Percentiles rank a stretch among this genome's conserved stretches.
These are phyloP conservation scores for Boletus rufocinnamomeus DNA, from an alignment of 768 basidiomycete species.

Conservation along the genomic window DNA sequence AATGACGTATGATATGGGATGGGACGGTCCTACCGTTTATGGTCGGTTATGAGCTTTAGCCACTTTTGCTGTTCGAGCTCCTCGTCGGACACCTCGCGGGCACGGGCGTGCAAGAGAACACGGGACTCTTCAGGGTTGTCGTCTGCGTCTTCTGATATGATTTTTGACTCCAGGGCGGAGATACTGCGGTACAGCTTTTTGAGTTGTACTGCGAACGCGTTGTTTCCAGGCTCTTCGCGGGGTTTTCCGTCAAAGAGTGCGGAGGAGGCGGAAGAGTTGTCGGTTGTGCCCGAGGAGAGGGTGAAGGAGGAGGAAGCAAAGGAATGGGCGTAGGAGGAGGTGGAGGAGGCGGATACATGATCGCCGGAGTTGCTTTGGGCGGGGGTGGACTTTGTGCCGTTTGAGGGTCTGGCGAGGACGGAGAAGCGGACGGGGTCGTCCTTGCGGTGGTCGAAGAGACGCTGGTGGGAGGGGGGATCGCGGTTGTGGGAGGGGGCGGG, in stretches of 20 bases:
- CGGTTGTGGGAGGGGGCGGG: conserved; percentile 40
- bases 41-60: conserved; percentile 68
- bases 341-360: conserved; percentile 72
- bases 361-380: conserved; percentile 67
- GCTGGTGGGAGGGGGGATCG: conserved; percentile 39
- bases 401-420: conserved; percentile 54
- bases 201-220: conserved; percentile 70
- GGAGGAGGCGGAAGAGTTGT: conserved; percentile 71
- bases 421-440: conserved; percentile 91
- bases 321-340: conserved; percentile 73
- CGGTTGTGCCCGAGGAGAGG: conserved; percentile 71
- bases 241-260: conserved; percentile 62
- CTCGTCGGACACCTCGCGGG: conserved; percentile 42
- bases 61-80: conserved; percentile 78
- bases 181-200: conserved; percentile 86
- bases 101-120: conserved; percentile 37
- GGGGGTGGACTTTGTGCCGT: conserved; percentile 44
- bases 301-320: conserved; percentile 70
- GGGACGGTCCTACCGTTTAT: conserved; percentile 71
- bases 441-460: conserved; percentile 86
- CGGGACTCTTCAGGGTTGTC: conserved; percentile 49
- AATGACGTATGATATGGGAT: not conserved
- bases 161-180: conserved; percentile 72
- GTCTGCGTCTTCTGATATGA: conserved; percentile 61
- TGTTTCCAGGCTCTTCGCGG: conserved; percentile 58